A percentile compares a stretch with the other conserved stretches of the same genome.
Evolutionary conservation across 306 rosid species (phyloP).

Genomic region (Cicer chorassanicum): DNA sequence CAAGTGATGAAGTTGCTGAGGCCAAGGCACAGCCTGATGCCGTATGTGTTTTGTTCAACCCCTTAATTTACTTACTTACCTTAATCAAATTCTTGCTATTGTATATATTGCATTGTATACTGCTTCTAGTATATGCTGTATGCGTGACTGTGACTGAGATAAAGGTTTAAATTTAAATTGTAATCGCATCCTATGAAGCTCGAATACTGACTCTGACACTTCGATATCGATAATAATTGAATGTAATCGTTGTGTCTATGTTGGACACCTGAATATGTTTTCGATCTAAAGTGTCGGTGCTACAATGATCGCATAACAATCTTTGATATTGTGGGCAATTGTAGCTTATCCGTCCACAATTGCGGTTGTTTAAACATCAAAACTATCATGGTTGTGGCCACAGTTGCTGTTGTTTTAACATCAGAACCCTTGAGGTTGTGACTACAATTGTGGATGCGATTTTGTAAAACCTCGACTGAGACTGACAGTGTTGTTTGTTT

Average conservation of each 20-base stretch:
- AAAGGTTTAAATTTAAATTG: not conserved
- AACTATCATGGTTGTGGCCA: no score
- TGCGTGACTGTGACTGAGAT: not conserved
- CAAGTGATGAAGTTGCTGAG: constrained; percentile 48
- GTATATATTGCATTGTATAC: not conserved
- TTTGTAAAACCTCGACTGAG: not conserved
- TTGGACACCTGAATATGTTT: no score
- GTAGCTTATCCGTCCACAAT: not conserved
- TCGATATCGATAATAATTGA: no score
- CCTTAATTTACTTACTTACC: not conserved
- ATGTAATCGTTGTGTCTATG: no score
- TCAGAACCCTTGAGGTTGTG: not conserved
- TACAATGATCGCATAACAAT: not conserved
- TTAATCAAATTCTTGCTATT: not conserved
- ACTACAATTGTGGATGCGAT: not conserved
- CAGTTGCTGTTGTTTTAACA: no score
- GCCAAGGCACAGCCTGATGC: constrained; percentile 41
- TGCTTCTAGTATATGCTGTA: not conserved
- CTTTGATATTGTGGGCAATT: not conserved
- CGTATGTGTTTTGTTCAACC: constrained; percentile 50
- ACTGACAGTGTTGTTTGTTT: constrained; percentile 41
- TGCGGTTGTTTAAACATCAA: not conserved
- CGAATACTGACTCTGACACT: no score
- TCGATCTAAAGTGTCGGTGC: no score
- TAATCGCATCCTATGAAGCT: no score